Conservation (phyloP, 2,329 filamentous ascomycete genomes). For the Fusarium setosum region DNA sequence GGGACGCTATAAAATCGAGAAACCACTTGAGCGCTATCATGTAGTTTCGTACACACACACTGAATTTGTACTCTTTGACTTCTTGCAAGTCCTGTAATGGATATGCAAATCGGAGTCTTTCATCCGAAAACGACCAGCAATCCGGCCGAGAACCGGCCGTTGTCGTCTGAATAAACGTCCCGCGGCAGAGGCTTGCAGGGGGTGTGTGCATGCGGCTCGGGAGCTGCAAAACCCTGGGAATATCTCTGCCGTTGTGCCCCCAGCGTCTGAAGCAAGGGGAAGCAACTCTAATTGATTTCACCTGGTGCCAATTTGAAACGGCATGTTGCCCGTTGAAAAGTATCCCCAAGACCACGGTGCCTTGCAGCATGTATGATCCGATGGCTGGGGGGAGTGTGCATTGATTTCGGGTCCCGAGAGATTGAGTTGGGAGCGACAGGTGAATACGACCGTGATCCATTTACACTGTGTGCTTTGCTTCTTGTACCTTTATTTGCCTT, state of each 20-base stretch:
- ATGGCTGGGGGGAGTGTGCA: constrained; percentile 4
- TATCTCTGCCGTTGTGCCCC: no score
- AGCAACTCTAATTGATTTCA: neutral
- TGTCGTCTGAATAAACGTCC: neutral
- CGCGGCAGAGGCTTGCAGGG: constrained; percentile 6
- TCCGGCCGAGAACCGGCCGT: neutral
- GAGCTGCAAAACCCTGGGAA: constrained; percentile 2
- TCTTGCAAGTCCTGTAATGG: neutral
- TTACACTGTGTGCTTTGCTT: no score
- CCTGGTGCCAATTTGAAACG: constrained; percentile 4
- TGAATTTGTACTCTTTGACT: no score
- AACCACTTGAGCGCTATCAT: no score
- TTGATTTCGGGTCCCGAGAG: constrained; percentile 3
- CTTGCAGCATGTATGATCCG: constrained; percentile 5
- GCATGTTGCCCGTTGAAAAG: neutral
- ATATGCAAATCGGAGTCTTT: no score
- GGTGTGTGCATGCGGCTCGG: constrained; percentile 2
- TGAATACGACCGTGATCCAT: no score
- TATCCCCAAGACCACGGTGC: neutral
- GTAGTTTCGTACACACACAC: no score
- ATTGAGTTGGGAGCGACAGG: no score
- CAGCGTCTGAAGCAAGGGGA: no score
- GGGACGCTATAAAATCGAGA: no score
- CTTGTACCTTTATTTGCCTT: no score
- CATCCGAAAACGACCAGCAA: neutral